Evolutionary conservation across 768 basidiomycete genomes (phyloP).

Genomic region (Dioszegia crocea): DNA sequence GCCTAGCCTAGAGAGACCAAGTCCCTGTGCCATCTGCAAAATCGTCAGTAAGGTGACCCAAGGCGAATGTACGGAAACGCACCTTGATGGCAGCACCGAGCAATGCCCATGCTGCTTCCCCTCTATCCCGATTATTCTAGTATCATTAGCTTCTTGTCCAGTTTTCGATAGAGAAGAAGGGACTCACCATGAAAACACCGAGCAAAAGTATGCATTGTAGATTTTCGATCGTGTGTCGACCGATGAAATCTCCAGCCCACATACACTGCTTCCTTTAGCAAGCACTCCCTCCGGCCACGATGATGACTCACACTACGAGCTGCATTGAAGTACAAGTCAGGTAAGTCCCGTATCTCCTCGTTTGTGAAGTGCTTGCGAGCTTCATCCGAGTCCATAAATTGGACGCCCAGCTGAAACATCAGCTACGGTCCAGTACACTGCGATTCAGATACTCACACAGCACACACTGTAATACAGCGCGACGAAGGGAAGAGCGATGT

Average conservation of each 20-base stretch:
- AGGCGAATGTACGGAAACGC: not conserved
- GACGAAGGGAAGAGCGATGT: slow-evolving; percentile 47
- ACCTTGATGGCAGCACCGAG: slow-evolving; percentile 50
- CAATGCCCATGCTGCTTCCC: slow-evolving; percentile 50
- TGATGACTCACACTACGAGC: slow-evolving; percentile 25
- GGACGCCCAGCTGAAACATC: slow-evolving; percentile 39
- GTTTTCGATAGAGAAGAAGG: not conserved
- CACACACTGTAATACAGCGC: slow-evolving; percentile 48
- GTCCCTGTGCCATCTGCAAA: slow-evolving; percentile 48
- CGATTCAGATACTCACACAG: slow-evolving; percentile 31
- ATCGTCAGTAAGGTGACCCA: not conserved
- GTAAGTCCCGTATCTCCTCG: slow-evolving; percentile 40
- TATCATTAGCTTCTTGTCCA: too few species aligned
- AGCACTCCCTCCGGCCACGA: not conserved
- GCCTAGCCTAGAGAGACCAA: slow-evolving; percentile 49
- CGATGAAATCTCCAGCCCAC: slow-evolving; percentile 49
- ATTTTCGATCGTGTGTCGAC: slow-evolving; percentile 42
- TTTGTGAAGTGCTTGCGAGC: slow-evolving; percentile 40
- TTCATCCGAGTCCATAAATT: slow-evolving; percentile 47
- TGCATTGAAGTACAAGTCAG: slow-evolving; percentile 44
- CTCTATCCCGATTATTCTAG: slow-evolving; percentile 51
- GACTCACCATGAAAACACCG: slow-evolving; percentile 46
- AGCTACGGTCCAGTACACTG: not conserved
- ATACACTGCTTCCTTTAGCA: slow-evolving; percentile 22
- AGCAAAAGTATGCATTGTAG: slow-evolving; percentile 46